Base-by-base conservation (phyloP, 2,329 filamentous ascomycete species). In the Chrysoporthe puriensis region DNA sequence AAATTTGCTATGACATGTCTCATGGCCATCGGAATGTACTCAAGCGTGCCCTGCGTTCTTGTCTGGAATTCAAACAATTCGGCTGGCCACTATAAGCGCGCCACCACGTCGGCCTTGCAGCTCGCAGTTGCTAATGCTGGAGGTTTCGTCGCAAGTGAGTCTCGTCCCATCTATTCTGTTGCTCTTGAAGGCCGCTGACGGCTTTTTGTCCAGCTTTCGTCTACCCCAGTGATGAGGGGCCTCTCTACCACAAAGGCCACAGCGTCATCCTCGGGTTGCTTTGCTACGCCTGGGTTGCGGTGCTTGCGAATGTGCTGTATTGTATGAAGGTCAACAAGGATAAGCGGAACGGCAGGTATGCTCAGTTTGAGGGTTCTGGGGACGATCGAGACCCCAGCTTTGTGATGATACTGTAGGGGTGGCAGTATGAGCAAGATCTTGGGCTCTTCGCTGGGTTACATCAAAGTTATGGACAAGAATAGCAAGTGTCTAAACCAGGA, bases 61-160 rank as follows among this genome's bases (percentile, higher is more conserved):
- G 88, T 85, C 1, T 91, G 89, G 88, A 85, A 88, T 70, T 86
- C 86, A 2, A 91, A 91, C 74, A 91, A 91, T 74, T 88, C 85
- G 0, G 88, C 88, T 0, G 88, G 86, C 0, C 89, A 92, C 73
- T 91, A 91, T 73, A 92, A 91, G 75, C 80, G 90, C 16, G 89
- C 90, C 0, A 91, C 89, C 0, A 89, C 89, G 0, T 86, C 85
- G 1, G 90, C 86, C 0, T 73, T 91, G 71, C 89, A 91, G 75
- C 79, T 91, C 36, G 85, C 86, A 1, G 86, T 91, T 71, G 89
- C 89, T 0, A 91, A 92, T 71, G 85, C 83, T 8, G 89, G 89
- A 58, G 89, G 89, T 0, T 90, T 91, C 71, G 88, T 91, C 2
- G 86, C 88, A 0, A 86, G 84, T 82, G 72, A 71, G 80, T 74